Base-by-base conservation (phyloP, 345 rosid genomes). In the Syzygium aqueum region DNA sequence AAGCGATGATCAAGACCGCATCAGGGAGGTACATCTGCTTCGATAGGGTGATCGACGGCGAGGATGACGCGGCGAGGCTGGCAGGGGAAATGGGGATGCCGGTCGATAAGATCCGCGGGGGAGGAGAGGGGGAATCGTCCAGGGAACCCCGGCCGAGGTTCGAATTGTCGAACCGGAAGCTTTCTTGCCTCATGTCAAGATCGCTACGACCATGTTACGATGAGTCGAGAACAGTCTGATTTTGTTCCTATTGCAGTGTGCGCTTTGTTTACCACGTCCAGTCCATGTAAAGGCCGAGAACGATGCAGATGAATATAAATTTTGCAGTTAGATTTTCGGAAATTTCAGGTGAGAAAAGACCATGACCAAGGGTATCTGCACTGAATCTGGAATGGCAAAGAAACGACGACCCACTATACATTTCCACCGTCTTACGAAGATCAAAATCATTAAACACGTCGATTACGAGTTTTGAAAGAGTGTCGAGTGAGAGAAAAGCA, bases 21-120 rank as follows among this genome's bases (percentile, higher is more conserved):
- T 92, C 86, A 11, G 98, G 96, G 17, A 93, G 98, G 84, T 94
- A 94, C 93, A 85, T 96, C 53, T 93, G 95, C 92, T 95, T 86
- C 83, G 98, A 96, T 84, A 85, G 85, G 27, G 94, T 96, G n/a
- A 89, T 96, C 22, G 88, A 90, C 53, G 85, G 53, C 1, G 90
- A 90, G 7, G 91, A 91, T 9, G 92, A 89, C 12, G 98, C 93
- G 12, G 91, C 89, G 73, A 91, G 87, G 49, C 85, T 96, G 84
- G 96, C 97, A 0, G 85, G 77, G 82, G 90, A 92, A 85, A 89
- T 93, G 43, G 98, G 93, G 46, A 87, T 95, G 86, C 94, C 95
- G 50, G 27, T 88, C 23, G 89, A 88, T 84, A 94, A 93, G 90
- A 92, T 93, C 80, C 89, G 93, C 22, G 94, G 95, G 59, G 84